Evolutionary conservation across 371 early-diverging fungal species (phyloP), one percentile per base, ranked within the genome.

Genomic region (Dichotomocladium elegans): DNA sequence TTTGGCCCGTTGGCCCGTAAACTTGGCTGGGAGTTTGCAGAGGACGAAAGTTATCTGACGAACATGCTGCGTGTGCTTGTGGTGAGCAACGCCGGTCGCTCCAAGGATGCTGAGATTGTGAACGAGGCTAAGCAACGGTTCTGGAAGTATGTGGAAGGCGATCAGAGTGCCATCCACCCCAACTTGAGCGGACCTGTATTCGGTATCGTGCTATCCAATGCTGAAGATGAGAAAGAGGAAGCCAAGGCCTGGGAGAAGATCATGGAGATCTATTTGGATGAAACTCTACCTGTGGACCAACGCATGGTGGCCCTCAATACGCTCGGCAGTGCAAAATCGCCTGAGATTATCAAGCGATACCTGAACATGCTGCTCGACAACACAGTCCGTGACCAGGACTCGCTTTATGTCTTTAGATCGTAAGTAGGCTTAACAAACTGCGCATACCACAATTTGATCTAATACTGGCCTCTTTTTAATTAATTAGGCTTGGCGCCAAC

Each of bases 151-250:
- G 67, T 66, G 14, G 63, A 62, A 24, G 73, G 73, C 21, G 62
- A 69, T 49, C 63, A 41, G 3, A 69, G 66, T 1, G 88, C 85
- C 1, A 53, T 98, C 29, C 88, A 90, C 55, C 89, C 95, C 33
- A 90, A 94, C 67, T 61, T 96, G 19, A 89, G 92, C n/a, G 83
- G 85, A 22, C 68, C 88, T 2, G 90, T 92, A 0, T 96, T 82
- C 66, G 71, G 74, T 52, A 84, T 90, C 53, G 91, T 88, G 3
- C 68, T 94, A 21, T 52, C 70, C 35, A 70, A 86, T 58, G 89
- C 89, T 10, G 69, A 72, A 11, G 85, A 81, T 25, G 72, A 74
- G 19, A 79, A 81, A 31, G 92, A 92, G 53, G 76, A 76, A 51
- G 46, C 54, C 21, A 61, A 60, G 21, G 44, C 66, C 49, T 92